These are phyloP conservation scores for Zygosaccharomyces bailii DNA, from an alignment of 805 yeast genomes.

Conservation along the genomic window DNA sequence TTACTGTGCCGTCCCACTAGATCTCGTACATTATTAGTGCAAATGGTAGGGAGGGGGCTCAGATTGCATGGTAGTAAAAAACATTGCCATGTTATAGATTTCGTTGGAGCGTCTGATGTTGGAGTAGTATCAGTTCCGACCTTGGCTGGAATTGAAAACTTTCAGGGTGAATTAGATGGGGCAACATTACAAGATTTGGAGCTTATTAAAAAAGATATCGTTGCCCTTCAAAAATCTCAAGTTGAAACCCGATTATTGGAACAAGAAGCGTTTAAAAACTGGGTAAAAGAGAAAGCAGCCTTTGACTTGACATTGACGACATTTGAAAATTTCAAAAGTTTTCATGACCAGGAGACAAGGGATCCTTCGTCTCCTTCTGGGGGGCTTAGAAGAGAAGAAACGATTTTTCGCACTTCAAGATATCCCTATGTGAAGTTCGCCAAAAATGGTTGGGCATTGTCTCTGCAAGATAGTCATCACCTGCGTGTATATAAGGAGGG, in stretches of 20 bases:
- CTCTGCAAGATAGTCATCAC: constrained; percentile 21
- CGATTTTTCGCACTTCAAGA: constrained; percentile 24
- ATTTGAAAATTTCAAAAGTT: constrained; percentile 40
- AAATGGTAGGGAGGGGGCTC: constrained; percentile 90
- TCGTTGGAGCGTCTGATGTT: constrained; percentile 57
- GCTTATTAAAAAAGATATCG: constrained; percentile 22
- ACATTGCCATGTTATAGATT: constrained; percentile 71
- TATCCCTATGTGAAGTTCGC: constrained; percentile 39
- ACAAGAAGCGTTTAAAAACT: constrained; percentile 13
- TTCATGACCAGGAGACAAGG: constrained; percentile 14
- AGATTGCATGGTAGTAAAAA: constrained; percentile 59
- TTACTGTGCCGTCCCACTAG: constrained; percentile 77
- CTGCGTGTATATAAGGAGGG: constrained; percentile 29
- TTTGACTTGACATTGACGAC: constrained; percentile 38
- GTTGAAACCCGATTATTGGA: constrained; percentile 15
- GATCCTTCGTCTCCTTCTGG: constrained; percentile 2
- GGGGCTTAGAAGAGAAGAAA: not conserved
- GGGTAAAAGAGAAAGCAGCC: constrained; percentile 20
- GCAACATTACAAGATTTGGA: constrained; percentile 36
- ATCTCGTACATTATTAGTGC: constrained; percentile 67
- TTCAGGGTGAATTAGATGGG: constrained; percentile 28
- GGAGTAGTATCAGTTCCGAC: constrained; percentile 58
- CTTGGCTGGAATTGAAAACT: constrained; percentile 38
- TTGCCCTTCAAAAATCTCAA: constrained; percentile 9
- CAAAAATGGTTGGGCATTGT: constrained; percentile 34